phyloP scores from a whole-genome alignment of 148 eudicot genomes.

The Camellia sinensis region DNA sequence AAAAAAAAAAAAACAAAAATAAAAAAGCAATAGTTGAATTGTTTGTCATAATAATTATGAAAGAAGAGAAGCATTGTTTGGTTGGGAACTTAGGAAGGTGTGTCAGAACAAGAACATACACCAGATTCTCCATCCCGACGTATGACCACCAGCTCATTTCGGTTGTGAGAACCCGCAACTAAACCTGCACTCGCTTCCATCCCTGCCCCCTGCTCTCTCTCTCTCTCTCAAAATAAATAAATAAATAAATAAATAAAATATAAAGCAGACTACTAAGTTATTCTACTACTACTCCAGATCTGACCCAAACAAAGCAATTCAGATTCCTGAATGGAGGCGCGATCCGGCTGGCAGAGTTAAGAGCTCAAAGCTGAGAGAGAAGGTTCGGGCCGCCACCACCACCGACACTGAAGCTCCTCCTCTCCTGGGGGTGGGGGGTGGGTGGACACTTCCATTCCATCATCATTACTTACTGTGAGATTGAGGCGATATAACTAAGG shows the following conservation, averaged over 20 bases:
- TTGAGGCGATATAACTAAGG: neutral
- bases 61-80: too few relatives aligned
- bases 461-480: neutral
- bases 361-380: neutral
- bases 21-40: too few relatives aligned
- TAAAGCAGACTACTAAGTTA: too few relatives aligned
- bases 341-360: neutral
- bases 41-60: too few relatives aligned
- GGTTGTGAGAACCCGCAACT: constrained; percentile 20
- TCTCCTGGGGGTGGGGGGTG: neutral
- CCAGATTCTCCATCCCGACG: constrained; percentile 4
- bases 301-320: neutral
- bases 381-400: neutral
- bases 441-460: too few relatives aligned
- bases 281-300: neutral
- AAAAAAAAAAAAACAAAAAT: too few relatives aligned
- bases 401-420: neutral
- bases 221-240: too few relatives aligned
- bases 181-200: constrained; percentile 18
- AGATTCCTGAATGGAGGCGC: neutral
- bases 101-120: neutral
- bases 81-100: too few relatives aligned
- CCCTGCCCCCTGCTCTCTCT: neutral
- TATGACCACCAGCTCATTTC: constrained; percentile 15
- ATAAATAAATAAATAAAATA: too few relatives aligned